Percentiles rank a stretch among this genome's conserved stretches.
phyloP scores from a whole-genome alignment of 371 early-diverging fungal species.

The Mucor racemosus region DNA sequence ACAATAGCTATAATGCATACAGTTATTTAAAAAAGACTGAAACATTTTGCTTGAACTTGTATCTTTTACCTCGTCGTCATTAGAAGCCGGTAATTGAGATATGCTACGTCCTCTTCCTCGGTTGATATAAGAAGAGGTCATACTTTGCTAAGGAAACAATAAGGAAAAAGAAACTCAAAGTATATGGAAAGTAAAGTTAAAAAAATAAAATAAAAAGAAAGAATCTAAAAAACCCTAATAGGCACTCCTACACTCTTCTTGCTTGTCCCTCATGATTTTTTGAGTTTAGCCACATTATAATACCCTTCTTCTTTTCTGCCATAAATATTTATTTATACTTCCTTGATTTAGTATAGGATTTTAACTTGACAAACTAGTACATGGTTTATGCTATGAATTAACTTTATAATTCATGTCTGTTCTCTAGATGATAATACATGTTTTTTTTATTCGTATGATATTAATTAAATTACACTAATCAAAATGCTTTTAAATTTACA shows the following conservation, averaged over 20 bases:
- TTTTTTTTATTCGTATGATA: neutral
- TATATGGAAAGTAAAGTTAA: neutral
- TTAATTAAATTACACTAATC: neutral
- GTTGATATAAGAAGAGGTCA: conserved; percentile 17
- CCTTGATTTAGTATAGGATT: neutral
- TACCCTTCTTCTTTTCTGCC: neutral
- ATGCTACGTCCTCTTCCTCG: conserved; percentile 21
- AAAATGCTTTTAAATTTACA: neutral
- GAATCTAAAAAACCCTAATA: neutral
- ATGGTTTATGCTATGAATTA: neutral
- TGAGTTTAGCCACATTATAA: conserved; percentile 8
- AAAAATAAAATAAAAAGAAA: neutral
- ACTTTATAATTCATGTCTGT: no score
- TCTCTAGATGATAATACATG: neutral
- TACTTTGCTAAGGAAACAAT: neutral
- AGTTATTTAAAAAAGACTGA: neutral
- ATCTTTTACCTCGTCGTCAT: conserved; percentile 18
- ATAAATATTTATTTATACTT: neutral
- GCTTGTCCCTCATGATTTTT: conserved; percentile 5
- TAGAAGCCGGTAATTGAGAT: conserved; percentile 13
- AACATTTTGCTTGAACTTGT: neutral
- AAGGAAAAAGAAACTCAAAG: neutral
- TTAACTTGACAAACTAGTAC: no score
- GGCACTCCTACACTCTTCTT: neutral
- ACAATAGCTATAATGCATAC: neutral